Conservation (phyloP, 768 basidiomycete genomes). For the Rhizopogon vulgaris region DNA sequence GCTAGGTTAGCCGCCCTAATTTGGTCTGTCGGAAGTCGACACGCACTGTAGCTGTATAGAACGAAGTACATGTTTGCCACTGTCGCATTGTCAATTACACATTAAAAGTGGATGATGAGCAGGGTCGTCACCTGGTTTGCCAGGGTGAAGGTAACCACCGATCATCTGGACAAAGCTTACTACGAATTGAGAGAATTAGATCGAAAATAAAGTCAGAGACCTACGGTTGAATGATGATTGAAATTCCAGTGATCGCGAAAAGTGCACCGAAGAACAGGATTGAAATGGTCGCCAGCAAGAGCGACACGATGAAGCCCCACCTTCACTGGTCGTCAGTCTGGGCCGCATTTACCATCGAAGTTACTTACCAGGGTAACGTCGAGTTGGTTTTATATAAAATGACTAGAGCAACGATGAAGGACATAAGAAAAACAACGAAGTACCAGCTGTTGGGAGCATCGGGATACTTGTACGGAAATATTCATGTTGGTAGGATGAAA, state of each 20-base stretch:
- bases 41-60: constrained; percentile 26
- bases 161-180: constrained; percentile 41
- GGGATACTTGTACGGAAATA: constrained; percentile 8
- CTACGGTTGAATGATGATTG: constrained; percentile 36
- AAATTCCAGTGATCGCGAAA: constrained; percentile 41
- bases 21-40: too few relatives aligned
- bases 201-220: not conserved
- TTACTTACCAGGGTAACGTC: constrained; percentile 46
- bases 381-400: constrained; percentile 20
- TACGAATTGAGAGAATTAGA: not conserved
- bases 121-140: constrained; percentile 13
- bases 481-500: not conserved
- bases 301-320: constrained; percentile 43
- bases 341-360: constrained; percentile 1
- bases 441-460: constrained; percentile 21
- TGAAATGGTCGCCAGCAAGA: constrained; percentile 37
- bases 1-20: constrained; percentile 4
- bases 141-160: constrained; percentile 27
- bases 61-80: not conserved
- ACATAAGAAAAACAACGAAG: constrained; percentile 7
- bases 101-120: not conserved
- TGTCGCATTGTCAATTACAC: constrained; percentile 2
- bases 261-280: constrained; percentile 41
- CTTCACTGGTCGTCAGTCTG: constrained; percentile 12
- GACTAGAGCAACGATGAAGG: constrained; percentile 4